Conservation (phyloP, 306 rosid genomes). For the Lupinus albus region DNA sequence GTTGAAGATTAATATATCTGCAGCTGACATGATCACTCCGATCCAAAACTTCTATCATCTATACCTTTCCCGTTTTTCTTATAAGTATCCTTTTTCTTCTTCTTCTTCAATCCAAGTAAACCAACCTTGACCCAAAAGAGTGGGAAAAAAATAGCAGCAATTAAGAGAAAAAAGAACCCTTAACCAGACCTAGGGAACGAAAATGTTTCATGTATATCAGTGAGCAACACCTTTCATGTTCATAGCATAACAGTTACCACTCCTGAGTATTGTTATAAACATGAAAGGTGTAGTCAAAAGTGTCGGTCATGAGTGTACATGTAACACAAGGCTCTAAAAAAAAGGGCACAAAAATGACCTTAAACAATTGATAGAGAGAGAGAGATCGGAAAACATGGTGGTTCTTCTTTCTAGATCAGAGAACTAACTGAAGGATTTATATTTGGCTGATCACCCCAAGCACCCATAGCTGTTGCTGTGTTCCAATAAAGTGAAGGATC, state of each 20-base stretch:
- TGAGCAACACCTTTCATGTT: too few relatives aligned
- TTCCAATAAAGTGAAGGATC: conserved; percentile 84
- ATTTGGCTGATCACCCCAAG: conserved; percentile 76
- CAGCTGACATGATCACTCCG: conserved; percentile 99
- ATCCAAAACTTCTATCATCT: conserved; percentile 73
- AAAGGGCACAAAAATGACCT: conserved; percentile 21
- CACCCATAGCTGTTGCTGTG: conserved; percentile 47
- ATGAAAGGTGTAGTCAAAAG: too few relatives aligned
- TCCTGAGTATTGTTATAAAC: too few relatives aligned
- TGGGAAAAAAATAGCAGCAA: conserved; percentile 28
- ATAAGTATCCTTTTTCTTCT: conserved; percentile 3
- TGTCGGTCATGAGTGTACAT: too few relatives aligned
- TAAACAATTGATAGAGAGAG: conserved; percentile 41
- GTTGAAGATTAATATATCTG: conserved; percentile 56
- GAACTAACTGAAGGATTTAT: conserved; percentile 78
- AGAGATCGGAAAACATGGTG: conserved; percentile 36
- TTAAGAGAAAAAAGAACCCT: conserved; percentile 27
- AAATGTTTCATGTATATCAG: too few relatives aligned
- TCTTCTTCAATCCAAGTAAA: not conserved
- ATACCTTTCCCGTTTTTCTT: conserved; percentile 19
- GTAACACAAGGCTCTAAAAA: too few relatives aligned
- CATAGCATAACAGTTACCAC: too few relatives aligned
- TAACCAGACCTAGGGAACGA: conserved; percentile 37
- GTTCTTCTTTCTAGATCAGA: conserved; percentile 64
- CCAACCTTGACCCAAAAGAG: conserved; percentile 29